Conservation (phyloP, 495 filamentous ascomycete species). For the Trichocladium uniseriatum region DNA sequence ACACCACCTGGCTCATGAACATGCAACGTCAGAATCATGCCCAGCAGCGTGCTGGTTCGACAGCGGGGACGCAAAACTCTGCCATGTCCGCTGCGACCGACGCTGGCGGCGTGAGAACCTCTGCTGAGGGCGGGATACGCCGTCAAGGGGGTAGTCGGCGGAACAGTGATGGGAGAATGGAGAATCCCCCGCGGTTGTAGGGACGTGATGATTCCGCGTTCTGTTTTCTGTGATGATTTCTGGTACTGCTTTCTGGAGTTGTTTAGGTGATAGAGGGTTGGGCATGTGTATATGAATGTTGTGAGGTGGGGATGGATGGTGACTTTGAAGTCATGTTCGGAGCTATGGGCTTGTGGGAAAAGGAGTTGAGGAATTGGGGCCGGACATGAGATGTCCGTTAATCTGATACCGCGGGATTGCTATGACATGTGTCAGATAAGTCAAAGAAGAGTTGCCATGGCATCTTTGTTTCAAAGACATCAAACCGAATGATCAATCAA, state of each 20-base stretch:
- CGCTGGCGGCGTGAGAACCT: not conserved
- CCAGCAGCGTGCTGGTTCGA: conserved; percentile 10
- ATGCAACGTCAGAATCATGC: conserved; percentile 19
- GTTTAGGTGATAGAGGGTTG: not conserved
- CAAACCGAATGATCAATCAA: no score
- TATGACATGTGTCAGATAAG: no score
- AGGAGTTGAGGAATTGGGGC: no score
- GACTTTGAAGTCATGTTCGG: no score
- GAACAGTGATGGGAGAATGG: conserved; percentile 15
- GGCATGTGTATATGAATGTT: no score
- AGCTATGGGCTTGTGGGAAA: no score
- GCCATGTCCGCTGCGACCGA: not conserved
- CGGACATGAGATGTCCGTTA: no score
- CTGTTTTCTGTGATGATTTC: not conserved
- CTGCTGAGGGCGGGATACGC: not conserved
- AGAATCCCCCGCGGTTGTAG: conserved; percentile 10
- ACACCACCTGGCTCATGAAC: conserved; percentile 47
- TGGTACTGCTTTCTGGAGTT: not conserved
- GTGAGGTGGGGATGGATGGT: no score
- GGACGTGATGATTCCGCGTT: not conserved
- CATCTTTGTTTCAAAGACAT: no score
- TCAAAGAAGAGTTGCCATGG: no score
- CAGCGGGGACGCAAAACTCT: not conserved
- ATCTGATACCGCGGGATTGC: no score
- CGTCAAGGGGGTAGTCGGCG: not conserved